Base-by-base conservation (phyloP, 768 basidiomycete species). In the Zangia roseola region DNA sequence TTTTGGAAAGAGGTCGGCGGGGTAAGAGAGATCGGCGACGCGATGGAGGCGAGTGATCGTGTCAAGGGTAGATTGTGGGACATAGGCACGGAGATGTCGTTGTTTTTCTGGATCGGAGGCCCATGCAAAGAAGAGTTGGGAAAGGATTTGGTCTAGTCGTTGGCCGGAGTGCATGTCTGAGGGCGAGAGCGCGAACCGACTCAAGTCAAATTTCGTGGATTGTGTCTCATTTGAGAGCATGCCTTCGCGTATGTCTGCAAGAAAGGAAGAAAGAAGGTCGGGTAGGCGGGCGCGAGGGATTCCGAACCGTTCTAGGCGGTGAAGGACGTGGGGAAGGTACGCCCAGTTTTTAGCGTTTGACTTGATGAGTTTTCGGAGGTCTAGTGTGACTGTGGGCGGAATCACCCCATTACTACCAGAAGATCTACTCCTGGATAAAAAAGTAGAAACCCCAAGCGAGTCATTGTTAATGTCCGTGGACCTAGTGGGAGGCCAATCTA, bases 101-200 rank as follows among this genome's bases (percentile, higher is more conserved):
- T 62, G 52, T 47, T 58, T 54, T 19, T 57, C 50, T 10, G 71
- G 70, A 39, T 71, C 60, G 5, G 74, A 63, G 5, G 74, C 79
- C 85, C 84, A 87, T 28, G 70, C 62, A 57, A 76, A 83, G 53
- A 87, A 75, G 21, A 81, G 69, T 23, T 73, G 75, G 39, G 76
- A 79, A 48, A 75, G 73, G n/a, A 77, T 71, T 50, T 70, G 61
- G 51, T 83, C 81, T n/a, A 74, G 55, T n/a, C 64, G 57, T 17
- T 66, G 59, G 9, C 17, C 47, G 10, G 50, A 58, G 19, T 58
- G 36, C 10, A 55, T 47, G 23, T 73, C 62, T 5, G 68, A 45
- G 10, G 71, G 40, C 10, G 70, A 61, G 23, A 74, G 60, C 0
- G 64, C 56, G 50, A 84, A 76, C n/a, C 78, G 74, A 16, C 59